Evolutionary conservation across 106 monocot species (phyloP).

Genomic region (Dendrobium officinale): DNA sequence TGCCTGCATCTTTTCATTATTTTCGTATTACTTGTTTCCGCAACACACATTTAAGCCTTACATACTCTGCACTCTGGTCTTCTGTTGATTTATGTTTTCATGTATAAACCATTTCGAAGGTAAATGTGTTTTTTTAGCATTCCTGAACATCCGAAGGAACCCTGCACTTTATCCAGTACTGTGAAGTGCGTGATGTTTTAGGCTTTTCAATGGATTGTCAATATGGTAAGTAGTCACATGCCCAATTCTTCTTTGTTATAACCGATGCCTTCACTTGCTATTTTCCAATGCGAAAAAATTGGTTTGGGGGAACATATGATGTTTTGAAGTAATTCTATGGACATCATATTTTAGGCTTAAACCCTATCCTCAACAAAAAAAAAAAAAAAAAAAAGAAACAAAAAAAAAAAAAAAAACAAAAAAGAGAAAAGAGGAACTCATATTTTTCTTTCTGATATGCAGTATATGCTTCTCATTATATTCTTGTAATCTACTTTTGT

Average conservation of each 20-base stretch:
- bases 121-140: background rate
- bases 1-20: too few relatives aligned
- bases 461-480: background rate
- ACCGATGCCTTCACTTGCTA: background rate
- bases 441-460: background rate
- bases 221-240: background rate
- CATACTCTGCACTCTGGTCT: background rate
- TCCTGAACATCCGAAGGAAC: background rate
- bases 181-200: background rate
- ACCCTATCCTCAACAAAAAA: background rate
- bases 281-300: background rate
- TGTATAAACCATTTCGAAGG: background rate
- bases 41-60: background rate
- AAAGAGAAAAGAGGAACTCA: background rate
- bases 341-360: background rate
- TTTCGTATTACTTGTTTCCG: background rate
- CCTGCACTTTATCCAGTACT: background rate
- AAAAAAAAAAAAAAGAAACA: too few relatives aligned
- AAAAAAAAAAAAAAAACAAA: background rate
- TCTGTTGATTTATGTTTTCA: background rate
- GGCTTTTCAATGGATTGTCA: background rate
- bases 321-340: background rate
- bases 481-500: constrained; percentile 7
- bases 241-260: background rate
- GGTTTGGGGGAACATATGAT: background rate